Base-by-base conservation (phyloP, 2,329 filamentous ascomycete species). In the Chalaropsis ovoidea region DNA sequence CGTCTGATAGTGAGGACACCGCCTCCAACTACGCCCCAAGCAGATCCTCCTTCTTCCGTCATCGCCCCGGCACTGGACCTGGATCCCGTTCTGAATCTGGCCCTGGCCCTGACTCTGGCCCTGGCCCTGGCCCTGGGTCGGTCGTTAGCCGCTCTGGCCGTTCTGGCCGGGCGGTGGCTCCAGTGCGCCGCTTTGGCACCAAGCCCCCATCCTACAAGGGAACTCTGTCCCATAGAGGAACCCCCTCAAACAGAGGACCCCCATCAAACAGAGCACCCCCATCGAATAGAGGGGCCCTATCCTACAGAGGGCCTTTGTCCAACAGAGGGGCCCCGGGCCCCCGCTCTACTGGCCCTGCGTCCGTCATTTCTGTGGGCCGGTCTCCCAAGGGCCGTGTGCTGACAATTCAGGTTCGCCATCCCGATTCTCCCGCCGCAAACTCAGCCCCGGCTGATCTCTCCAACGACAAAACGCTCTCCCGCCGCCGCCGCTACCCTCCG, bases 401-500 rank as follows among this genome's bases (percentile, higher is more conserved):
- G 27, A 67, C 65, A 10, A 67, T 67, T 17, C 65, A 67, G 35
- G 65, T 67, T n/a, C 65, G 65, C 19, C 65, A 64, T 39, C 65
- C 63, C 8, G 41, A 60, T 27, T 60, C 65, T 19, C 65, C 65
- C 1, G 43, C 65, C 1, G 43, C 41, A 39, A 65, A 62, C 13
- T 62, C 62, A 11, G 17, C 54, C 17, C 54, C 54, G 24, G 15
- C n/a, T 11, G 62, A 45, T 19, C 45, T 65, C 15, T 64, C 62
- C 3, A 31, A 64, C n/a, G 27, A 58, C 52, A 17, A 35, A 31
- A 42, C 61, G 6, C 4, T 49, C 27, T 27, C 41, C 19, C 41
- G 41, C 8, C 52, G 52, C 22, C 41, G 41, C 22, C 52, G 52
- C 52, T 58, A 58, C 17, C 1, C 27, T 39, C 27, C 54, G 27